phyloP scores from a whole-genome alignment of 208 protist genomes.

The Trypanosoma brucei region DNA sequence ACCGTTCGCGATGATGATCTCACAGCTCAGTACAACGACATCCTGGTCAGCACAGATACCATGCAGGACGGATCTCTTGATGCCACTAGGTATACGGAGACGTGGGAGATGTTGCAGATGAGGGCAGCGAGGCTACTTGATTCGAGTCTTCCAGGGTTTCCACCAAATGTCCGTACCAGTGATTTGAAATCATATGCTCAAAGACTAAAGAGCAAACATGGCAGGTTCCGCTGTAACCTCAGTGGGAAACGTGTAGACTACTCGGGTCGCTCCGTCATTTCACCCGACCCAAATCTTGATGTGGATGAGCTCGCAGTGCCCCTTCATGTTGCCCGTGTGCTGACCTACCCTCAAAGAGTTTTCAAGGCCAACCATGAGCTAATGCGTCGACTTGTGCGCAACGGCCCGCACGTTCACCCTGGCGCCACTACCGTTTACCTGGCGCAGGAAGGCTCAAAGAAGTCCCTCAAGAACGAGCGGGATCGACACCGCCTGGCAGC shows the following conservation, averaged over 20 bases:
- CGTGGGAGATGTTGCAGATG: conserved; percentile 97
- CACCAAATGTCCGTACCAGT: conserved; percentile 44
- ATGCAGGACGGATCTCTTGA: conserved; percentile 76
- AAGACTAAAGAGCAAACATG: conserved; percentile 99
- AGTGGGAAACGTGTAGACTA: conserved; percentile 99
- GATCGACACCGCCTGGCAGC: conserved; percentile 73
- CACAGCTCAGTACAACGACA: conserved; percentile 94
- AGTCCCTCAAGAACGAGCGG: conserved; percentile 64
- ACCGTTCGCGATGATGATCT: conserved; percentile 98
- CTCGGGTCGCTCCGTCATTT: conserved; percentile 99
- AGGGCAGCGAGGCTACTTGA: conserved; percentile 85
- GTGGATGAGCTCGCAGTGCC: conserved; percentile 98
- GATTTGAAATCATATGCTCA: conserved; percentile 92
- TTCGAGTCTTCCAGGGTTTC: conserved; percentile 78
- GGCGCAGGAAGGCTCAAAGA: conserved; percentile 67
- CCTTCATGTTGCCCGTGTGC: conserved; percentile 90
- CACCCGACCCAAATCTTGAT: conserved; percentile 98
- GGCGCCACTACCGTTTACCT: conserved; percentile 94
- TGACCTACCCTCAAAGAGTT: conserved; percentile 98
- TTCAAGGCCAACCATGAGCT: conserved; percentile 92
- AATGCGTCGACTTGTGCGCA: conserved; percentile 91
- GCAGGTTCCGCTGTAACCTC: conserved; percentile 98
- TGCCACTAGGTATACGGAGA: conserved; percentile 77
- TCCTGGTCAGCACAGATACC: conserved; percentile 81
- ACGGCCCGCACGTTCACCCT: conserved; percentile 96